Evolutionary conservation across 208 protist species (phyloP), one percentile per base, ranked within the genome.

Genomic region (Crithidia expoeki): DNA sequence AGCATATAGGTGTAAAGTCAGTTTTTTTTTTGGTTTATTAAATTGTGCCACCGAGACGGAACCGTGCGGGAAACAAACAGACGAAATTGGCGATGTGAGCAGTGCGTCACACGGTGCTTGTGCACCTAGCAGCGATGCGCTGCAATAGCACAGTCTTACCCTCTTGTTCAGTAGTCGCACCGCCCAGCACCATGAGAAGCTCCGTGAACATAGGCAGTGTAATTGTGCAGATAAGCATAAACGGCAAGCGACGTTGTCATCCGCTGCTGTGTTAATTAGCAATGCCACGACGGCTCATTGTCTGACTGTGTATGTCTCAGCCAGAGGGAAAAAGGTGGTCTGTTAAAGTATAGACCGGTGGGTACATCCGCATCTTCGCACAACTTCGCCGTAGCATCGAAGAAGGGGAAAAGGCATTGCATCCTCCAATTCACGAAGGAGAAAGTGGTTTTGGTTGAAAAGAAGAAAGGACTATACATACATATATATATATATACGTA

Each of bases 391-490:
- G 6, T 28, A 30, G 27, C 58, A 51, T 7, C n/a, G 27, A 38
- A 38, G 42, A 38, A 16, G 32, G n/a, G 14, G 23, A 21, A 30
- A 3, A 1, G 7, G 28, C 4, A 3, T 19, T 38, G 23, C 58
- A 6, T 44, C 46, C 60, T 55, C 60, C 60, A 30, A 21, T 32
- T 42, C 60, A 66, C 28, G 60, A 46, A 66, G 60, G 60, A 40
- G 46, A 55, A 33, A 19, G 17, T 32, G 14, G 46, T n/a, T 47
- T 32, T 14, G 47, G 17, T 38, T 62, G 23, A 56, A 61, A 76
- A 59, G 68, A 53, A 67, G 55, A 69, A 58, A 40, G 16, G 19
- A 57, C 50, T 38, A 57, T 25, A 33, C 50, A 46, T 49, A n/a
- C 21, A 30, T 57, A 16, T 57, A 17, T 32, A 23, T 57, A 23